Evolutionary conservation across 306 rosid species (phyloP).

Genomic region (peach (Prunus persica)): DNA sequence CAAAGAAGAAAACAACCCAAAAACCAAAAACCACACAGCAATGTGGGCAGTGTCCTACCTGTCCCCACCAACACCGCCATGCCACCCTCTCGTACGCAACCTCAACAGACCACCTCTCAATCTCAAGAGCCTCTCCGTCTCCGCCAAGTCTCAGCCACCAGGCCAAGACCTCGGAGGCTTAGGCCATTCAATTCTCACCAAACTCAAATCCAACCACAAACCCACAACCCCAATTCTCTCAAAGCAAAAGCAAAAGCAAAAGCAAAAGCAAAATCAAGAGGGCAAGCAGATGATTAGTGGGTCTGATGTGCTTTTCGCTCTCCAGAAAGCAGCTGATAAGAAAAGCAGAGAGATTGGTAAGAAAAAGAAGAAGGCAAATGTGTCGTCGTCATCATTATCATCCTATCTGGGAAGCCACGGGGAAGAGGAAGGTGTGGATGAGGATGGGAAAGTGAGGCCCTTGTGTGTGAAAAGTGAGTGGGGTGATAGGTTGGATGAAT

Average conservation of each 20-base stretch:
- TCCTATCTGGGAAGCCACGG: slow-evolving; percentile 29
- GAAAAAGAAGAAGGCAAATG: slow-evolving; percentile 20
- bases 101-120: slow-evolving; percentile 10
- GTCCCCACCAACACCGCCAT: slow-evolving; percentile 13
- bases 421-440: slow-evolving; percentile 28
- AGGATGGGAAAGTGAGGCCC: slow-evolving; percentile 37
- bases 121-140: slow-evolving; percentile 17
- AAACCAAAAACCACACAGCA: not conserved
- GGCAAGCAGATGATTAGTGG: slow-evolving; percentile 45
- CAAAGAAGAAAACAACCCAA: not conserved
- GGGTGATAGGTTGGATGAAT: slow-evolving; percentile 45
- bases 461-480: slow-evolving; percentile 45
- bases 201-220: slow-evolving; percentile 26
- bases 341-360: slow-evolving; percentile 23
- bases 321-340: slow-evolving; percentile 51
- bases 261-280: slow-evolving; percentile 11
- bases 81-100: slow-evolving; percentile 18
- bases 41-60: slow-evolving; percentile 31
- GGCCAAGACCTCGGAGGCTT: slow-evolving; percentile 24
- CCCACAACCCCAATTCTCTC: slow-evolving; percentile 2
- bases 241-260: slow-evolving; percentile 6
- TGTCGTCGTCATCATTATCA: not conserved
- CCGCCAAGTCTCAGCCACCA: slow-evolving; percentile 32
- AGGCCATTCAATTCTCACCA: slow-evolving; percentile 24
- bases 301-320: slow-evolving; percentile 65